These are phyloP conservation scores for Leishmania guyanensis DNA, from an alignment of 208 protist genomes.

Conservation along the genomic window DNA sequence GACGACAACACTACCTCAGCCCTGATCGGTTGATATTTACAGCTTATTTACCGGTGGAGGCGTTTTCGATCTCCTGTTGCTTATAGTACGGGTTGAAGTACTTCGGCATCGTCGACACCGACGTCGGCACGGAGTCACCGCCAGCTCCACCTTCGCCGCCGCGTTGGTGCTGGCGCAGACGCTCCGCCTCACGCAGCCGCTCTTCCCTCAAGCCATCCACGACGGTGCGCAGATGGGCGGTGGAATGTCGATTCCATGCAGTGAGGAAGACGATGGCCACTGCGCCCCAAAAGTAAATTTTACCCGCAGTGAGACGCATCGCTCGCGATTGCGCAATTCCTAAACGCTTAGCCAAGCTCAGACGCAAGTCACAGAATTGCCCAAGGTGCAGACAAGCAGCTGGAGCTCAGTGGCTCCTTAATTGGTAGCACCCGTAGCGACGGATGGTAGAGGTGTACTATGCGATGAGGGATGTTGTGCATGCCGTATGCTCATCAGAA, in stretches of 20 bases:
- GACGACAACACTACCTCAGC: not conserved
- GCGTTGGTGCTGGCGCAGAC: slow-evolving; percentile 38
- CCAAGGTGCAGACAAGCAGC: not conserved
- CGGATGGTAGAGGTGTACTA: not conserved
- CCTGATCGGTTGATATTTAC: not conserved
- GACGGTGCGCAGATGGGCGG: slow-evolving; percentile 54
- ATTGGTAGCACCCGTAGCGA: too few relatives aligned
- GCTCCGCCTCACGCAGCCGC: slow-evolving; percentile 59
- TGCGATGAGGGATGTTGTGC: not conserved
- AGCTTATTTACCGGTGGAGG: slow-evolving; percentile 17
- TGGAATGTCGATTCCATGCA: slow-evolving; percentile 71
- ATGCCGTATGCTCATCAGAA: not conserved
- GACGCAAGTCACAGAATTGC: not conserved
- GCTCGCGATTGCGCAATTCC: not conserved
- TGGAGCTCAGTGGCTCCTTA: not conserved
- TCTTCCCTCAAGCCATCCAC: slow-evolving; percentile 72
- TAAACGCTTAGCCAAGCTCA: not conserved
- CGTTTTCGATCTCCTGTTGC: slow-evolving; percentile 53
- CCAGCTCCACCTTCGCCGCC: slow-evolving; percentile 1
- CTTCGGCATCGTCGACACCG: slow-evolving; percentile 38
- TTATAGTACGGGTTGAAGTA: slow-evolving; percentile 61
- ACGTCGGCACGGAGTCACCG: not conserved
- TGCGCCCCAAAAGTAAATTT: slow-evolving; percentile 76
- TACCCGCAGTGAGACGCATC: slow-evolving; percentile 78
- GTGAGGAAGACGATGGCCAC: slow-evolving; percentile 54